Conservation (phyloP, 352 stramenopile species). For the Pythium phragmiticola region DNA sequence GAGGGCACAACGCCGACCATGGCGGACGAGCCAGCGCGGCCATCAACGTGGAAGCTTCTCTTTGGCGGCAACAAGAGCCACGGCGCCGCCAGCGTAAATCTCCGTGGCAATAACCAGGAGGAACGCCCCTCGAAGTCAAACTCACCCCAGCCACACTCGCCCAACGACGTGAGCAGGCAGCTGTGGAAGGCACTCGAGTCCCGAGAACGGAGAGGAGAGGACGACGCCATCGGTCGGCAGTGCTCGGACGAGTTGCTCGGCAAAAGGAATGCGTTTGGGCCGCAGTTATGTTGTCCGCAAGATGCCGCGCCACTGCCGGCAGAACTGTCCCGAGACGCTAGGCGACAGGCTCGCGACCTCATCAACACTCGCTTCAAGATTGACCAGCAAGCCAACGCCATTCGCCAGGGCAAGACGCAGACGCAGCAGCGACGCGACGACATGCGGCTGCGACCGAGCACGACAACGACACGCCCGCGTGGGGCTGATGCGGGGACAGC, state of each 20-base stretch:
- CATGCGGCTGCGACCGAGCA: neutral
- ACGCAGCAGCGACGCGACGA: slow-evolving; percentile 14
- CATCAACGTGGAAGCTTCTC: slow-evolving; percentile 58
- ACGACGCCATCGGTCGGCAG: slow-evolving; percentile 33
- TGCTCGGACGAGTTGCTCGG: slow-evolving; percentile 58
- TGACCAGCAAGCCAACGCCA: slow-evolving; percentile 36
- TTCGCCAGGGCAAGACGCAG: slow-evolving; percentile 29
- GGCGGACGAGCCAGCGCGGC: slow-evolving; percentile 18
- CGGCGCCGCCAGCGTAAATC: neutral
- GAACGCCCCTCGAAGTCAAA: neutral
- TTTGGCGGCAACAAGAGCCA: slow-evolving; percentile 43
- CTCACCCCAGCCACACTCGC: neutral
- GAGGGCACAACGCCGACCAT: neutral
- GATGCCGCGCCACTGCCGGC: neutral
- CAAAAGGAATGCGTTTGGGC: slow-evolving; percentile 51
- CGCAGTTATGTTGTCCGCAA: slow-evolving; percentile 11
- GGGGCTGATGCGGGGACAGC: neutral
- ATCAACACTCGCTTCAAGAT: slow-evolving; percentile 45
- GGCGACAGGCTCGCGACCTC: slow-evolving; percentile 41
- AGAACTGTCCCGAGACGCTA: slow-evolving; percentile 3
- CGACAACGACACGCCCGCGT: neutral
- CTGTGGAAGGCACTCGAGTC: slow-evolving; percentile 37
- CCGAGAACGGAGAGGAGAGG: neutral
- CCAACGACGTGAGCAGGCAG: slow-evolving; percentile 32
- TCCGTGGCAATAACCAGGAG: neutral